Evolutionary conservation across 495 filamentous ascomycete species (phyloP).

Genomic region (Penicillium waksmanii): DNA sequence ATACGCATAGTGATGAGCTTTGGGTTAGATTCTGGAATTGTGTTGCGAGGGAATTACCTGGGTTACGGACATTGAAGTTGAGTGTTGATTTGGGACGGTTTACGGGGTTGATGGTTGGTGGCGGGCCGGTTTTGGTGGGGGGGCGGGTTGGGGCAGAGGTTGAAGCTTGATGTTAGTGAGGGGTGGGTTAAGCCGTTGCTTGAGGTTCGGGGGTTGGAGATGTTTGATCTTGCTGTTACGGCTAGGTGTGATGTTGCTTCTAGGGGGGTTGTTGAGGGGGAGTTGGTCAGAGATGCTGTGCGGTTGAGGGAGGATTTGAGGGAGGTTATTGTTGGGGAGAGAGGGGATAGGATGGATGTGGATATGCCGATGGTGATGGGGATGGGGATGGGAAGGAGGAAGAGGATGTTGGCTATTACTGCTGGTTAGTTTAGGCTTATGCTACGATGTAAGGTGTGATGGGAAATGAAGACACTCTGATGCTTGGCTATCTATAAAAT

Average conservation of each 20-base stretch:
- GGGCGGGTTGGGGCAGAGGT: conserved; percentile 19
- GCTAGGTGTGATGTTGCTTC: conserved; percentile 39
- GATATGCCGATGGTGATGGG: neutral
- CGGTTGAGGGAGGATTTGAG: conserved; percentile 35
- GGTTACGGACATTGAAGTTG: conserved; percentile 29
- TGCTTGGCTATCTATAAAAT: too few species aligned
- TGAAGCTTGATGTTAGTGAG: conserved; percentile 33
- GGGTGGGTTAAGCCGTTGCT: conserved; percentile 41
- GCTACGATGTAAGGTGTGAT: too few species aligned
- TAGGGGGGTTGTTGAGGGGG: conserved; percentile 33
- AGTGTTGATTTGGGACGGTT: conserved; percentile 43
- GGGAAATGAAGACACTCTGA: too few species aligned
- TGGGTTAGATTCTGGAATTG: conserved; percentile 42
- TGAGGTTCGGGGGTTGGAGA: conserved; percentile 33
- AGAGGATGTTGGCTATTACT: neutral
- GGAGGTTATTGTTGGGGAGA: conserved; percentile 20
- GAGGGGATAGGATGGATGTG: neutral
- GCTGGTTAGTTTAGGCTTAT: neutral
- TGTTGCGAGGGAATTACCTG: conserved; percentile 23
- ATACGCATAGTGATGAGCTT: conserved; percentile 46
- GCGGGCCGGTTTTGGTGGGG: conserved; percentile 17
- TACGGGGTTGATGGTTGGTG: conserved; percentile 21
- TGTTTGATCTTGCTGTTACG: conserved; percentile 45
- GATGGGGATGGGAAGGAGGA: neutral
- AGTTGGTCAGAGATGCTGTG: conserved; percentile 34